A percentile compares a stretch with the other conserved stretches of the same genome.
phyloP scores from a whole-genome alignment of 1,284 basidiomycete genomes.

The Fomes fomentarius region DNA sequence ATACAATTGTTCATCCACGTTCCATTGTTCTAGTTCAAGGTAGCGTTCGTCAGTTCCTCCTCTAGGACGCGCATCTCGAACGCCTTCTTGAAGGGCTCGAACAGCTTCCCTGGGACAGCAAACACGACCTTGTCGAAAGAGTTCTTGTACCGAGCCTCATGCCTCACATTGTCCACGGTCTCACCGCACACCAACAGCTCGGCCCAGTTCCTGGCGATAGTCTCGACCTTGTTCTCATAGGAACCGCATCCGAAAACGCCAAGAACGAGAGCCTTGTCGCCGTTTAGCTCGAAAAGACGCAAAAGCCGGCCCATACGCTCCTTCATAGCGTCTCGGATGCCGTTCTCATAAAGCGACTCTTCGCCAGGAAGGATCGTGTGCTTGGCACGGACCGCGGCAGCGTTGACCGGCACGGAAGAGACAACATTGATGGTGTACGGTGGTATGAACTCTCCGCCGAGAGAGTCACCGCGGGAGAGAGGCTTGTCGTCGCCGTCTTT shows the following conservation, averaged over 20 bases:
- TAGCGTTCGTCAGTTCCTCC: conserved; percentile 37
- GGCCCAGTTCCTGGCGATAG: conserved; percentile 63
- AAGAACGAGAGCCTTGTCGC: conserved; percentile 47
- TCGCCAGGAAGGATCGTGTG: conserved; percentile 40
- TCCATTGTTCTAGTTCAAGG: background rate
- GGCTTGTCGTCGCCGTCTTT: conserved; percentile 40
- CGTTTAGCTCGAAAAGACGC: conserved; percentile 47
- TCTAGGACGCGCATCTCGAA: conserved; percentile 49
- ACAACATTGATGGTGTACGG: conserved; percentile 49
- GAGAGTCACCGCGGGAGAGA: conserved; percentile 29
- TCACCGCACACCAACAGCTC: conserved; percentile 50
- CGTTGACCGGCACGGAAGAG: conserved; percentile 49
- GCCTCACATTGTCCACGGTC: conserved; percentile 22
- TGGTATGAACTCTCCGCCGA: conserved; percentile 39
- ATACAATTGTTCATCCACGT: too few species aligned
- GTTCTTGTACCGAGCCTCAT: conserved; percentile 40
- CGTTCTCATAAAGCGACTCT: conserved; percentile 40
- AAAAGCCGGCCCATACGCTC: conserved; percentile 47
- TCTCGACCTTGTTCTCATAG: conserved; percentile 45
- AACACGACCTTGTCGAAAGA: conserved; percentile 50
- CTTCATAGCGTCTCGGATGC: conserved; percentile 43
- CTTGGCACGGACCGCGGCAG: conserved; percentile 44
- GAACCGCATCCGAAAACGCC: conserved; percentile 53
- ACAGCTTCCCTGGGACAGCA: conserved; percentile 44
- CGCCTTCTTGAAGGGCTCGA: conserved; percentile 41